Conservation (phyloP, 2,329 filamentous ascomycete genomes). For the Xylaria sp. region DNA sequence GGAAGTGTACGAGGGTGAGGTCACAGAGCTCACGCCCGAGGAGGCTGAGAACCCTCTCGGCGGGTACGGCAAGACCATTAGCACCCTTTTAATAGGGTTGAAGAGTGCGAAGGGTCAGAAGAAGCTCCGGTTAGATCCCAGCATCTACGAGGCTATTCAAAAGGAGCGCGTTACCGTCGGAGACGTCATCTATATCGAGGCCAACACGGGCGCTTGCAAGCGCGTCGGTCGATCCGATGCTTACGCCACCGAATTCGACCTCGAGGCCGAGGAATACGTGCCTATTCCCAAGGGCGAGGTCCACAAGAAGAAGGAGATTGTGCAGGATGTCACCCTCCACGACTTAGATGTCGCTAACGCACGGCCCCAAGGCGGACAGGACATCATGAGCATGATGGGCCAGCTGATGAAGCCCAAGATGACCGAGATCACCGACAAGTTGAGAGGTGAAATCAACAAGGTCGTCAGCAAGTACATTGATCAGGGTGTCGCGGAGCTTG, state of each 20-base stretch:
- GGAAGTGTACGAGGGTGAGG: conserved; percentile 98
- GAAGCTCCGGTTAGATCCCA: conserved; percentile 92
- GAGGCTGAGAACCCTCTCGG: conserved; percentile 97
- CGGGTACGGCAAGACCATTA: conserved; percentile 95
- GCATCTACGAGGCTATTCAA: conserved; percentile 98
- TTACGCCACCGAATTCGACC: conserved; percentile 96
- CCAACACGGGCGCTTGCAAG: conserved; percentile 97
- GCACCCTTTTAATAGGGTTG: conserved; percentile 86
- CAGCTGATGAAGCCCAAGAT: conserved; percentile 99
- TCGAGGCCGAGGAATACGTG: conserved; percentile 98
- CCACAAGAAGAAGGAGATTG: conserved; percentile 99
- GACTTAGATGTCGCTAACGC: conserved; percentile 95
- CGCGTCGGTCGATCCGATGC: conserved; percentile 92
- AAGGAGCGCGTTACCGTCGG: conserved; percentile 95
- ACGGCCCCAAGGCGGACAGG: conserved; percentile 90
- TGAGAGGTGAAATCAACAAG: conserved; percentile 95
- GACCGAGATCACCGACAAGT: conserved; percentile 98
- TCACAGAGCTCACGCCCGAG: conserved; percentile 94
- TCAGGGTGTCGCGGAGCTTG: conserved; percentile 92
- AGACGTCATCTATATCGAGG: conserved; percentile 98
- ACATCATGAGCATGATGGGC: conserved; percentile 99
- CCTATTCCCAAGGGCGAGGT: conserved; percentile 98
- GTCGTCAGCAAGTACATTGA: conserved; percentile 99
- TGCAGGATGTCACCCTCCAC: conserved; percentile 95
- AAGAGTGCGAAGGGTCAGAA: conserved; percentile 97